Base-by-base conservation (phyloP, 2,329 filamentous ascomycete genomes). In the Epichloe bromicola region DNA sequence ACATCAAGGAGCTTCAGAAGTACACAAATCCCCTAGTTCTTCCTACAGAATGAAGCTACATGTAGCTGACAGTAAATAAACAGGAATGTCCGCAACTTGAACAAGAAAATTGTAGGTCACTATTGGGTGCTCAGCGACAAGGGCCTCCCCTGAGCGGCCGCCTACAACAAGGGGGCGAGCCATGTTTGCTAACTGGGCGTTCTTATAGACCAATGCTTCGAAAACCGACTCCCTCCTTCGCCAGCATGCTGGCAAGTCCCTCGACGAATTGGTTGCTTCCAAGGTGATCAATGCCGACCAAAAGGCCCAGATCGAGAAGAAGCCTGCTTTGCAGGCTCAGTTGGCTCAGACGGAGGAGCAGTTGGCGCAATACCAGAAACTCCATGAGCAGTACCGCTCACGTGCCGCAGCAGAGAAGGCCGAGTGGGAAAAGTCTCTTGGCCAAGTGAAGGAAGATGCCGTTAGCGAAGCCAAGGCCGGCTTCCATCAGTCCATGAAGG, bases 1-100 rank as follows among this genome's bases (percentile, higher is more conserved):
- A 91, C 70, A 78, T 96, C 64, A 88, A 83, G 65, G 91, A 97
- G 66, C 76, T 97, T 47, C 82, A 91, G 64, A 96, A 95, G 90
- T 95, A 73, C 23, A 26, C 44, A 20, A 45, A 7, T 43, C 15
- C 19, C 19, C 15, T 19, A 19, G n/a, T 44, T 10, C 7, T 20
- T 65, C 82, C 65, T 36, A 34, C 40, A 37, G 19, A 20, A 14
- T 30, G 46, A 51, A 41, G 37, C 44, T 39, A 14, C 17, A 20
- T 2, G 26, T 4, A 20, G 38, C 49, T 52, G 46, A 54, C 39
- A 17, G 5, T 5, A 15, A 6, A 19, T 39, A 4, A 26, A 20
- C 26, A 95, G 89, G 76, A 88, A 81, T 68, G 86, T 96, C 61
- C 89, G 91, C 64, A 95, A 93, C 68, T 73, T 93, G 63, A 86